Evolutionary conservation across 1,139 yeast species (phyloP).

Genomic region (Yamadazyma blattariae): DNA sequence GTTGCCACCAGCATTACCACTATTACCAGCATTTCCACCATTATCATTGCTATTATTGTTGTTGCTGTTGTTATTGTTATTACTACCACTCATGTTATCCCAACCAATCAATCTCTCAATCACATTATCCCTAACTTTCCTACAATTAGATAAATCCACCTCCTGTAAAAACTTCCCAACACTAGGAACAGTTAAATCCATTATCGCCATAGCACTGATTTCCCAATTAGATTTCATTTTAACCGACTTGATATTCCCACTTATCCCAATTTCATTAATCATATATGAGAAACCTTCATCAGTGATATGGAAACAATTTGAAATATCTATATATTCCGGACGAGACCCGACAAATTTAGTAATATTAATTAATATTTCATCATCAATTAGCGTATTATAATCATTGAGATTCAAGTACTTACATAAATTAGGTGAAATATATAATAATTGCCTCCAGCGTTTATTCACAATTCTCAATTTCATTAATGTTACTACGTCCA

Average conservation of each 20-base stretch:
- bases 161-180: conserved; percentile 59
- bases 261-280: conserved; percentile 67
- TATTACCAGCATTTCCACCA: conserved; percentile 7
- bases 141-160: conserved; percentile 67
- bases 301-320: conserved; percentile 74
- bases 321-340: conserved; percentile 58
- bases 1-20: too few relatives aligned
- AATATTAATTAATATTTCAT: conserved; percentile 52
- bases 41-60: conserved; percentile 5
- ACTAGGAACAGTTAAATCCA: conserved; percentile 68
- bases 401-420: conserved; percentile 52
- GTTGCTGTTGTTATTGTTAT: conserved; percentile 5
- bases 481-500: conserved; percentile 58
- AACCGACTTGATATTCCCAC: conserved; percentile 53
- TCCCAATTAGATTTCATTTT: conserved; percentile 76
- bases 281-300: conserved; percentile 71
- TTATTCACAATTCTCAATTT: conserved; percentile 52
- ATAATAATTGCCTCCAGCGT: conserved; percentile 67
- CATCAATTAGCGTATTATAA: conserved; percentile 61
- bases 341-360: conserved; percentile 71
- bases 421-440: conserved; percentile 52
- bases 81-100: conserved; percentile 21
- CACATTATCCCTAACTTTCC: conserved; percentile 71
- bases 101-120: conserved; percentile 65
- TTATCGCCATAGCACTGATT: conserved; percentile 73